Evolutionary conservation across 768 basidiomycete species (phyloP).

Genomic region (Sporobolomyces phaffii): DNA sequence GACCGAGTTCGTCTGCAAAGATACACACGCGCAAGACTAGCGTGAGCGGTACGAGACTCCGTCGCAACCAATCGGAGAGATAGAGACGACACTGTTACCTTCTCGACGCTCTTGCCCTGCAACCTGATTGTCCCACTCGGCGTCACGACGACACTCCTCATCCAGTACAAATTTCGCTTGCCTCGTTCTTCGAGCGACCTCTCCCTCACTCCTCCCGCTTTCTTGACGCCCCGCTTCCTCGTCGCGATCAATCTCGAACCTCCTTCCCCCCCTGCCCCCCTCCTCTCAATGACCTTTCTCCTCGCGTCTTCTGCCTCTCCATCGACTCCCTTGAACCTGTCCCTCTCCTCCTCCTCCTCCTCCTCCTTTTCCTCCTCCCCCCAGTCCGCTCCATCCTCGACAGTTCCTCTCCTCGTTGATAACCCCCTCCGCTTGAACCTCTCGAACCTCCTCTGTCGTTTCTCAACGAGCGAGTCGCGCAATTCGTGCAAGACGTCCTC

Average conservation of each 20-base stretch:
- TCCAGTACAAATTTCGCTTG: neutral
- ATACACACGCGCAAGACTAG: too few species aligned
- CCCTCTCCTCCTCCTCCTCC: neutral
- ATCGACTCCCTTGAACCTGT: neutral
- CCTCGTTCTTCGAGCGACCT: neutral
- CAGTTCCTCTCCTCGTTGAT: too few species aligned
- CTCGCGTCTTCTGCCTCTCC: neutral
- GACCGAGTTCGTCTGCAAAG: slow-evolving; percentile 14
- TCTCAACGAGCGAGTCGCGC: slow-evolving; percentile 8
- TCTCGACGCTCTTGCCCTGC: slow-evolving; percentile 7
- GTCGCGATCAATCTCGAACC: too few species aligned
- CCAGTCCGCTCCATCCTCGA: too few species aligned
- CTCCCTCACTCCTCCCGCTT: neutral
- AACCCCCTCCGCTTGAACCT: neutral
- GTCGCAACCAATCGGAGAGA: too few species aligned
- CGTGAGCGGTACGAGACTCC: too few species aligned
- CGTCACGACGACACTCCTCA: slow-evolving; percentile 8
- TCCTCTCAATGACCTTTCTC: neutral
- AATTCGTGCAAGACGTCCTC: slow-evolving; percentile 27
- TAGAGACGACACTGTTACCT: slow-evolving; percentile 10
- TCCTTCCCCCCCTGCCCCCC: too few species aligned
- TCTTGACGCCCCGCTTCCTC: neutral
- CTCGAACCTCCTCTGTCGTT: neutral
- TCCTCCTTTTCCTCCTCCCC: too few species aligned
- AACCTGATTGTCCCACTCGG: slow-evolving; percentile 14